phyloP scores from a whole-genome alignment of 2,329 filamentous ascomycete species.

The Fusarium continuum region DNA sequence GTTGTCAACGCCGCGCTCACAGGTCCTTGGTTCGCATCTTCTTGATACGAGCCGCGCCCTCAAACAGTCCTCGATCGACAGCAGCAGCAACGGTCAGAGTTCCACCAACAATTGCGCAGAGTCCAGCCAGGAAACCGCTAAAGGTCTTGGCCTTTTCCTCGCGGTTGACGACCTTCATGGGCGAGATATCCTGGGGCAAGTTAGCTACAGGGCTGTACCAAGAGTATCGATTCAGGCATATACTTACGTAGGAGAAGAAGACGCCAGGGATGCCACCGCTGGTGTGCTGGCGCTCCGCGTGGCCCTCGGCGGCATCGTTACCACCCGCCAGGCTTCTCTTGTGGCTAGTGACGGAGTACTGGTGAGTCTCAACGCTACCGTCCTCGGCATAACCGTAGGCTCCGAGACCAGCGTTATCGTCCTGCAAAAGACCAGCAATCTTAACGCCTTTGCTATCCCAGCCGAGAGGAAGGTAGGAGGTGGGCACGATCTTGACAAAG shows the following conservation, averaged over 20 bases:
- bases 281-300: constrained; percentile 91
- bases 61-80: constrained; percentile 89
- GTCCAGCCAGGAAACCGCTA: constrained; percentile 88
- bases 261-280: constrained; percentile 93
- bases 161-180: constrained; percentile 99
- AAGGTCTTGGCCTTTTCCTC: constrained; percentile 91
- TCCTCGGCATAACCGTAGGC: constrained; percentile 59
- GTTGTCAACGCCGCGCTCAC: constrained; percentile 44
- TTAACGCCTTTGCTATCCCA: constrained; percentile 72
- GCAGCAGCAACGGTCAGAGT: constrained; percentile 96
- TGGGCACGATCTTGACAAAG: constrained; percentile 98
- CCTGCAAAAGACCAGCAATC: constrained; percentile 50
- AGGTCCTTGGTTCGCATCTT: constrained; percentile 79
- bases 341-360: constrained; percentile 98
- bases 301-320: constrained; percentile 84
- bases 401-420: constrained; percentile 74
- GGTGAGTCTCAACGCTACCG: constrained; percentile 94
- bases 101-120: constrained; percentile 94
- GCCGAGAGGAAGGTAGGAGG: constrained; percentile 90
- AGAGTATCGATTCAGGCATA: background rate
- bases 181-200: constrained; percentile 82
- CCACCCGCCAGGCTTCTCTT: constrained; percentile 88
- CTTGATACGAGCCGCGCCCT: constrained; percentile 84
- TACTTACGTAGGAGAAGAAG: constrained; percentile 94
- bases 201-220: constrained; percentile 25